A percentile compares a stretch with the other conserved stretches of the same genome.
phyloP scores from a whole-genome alignment of 2,329 filamentous ascomycete species.

The Tolypocladium tropicale region DNA sequence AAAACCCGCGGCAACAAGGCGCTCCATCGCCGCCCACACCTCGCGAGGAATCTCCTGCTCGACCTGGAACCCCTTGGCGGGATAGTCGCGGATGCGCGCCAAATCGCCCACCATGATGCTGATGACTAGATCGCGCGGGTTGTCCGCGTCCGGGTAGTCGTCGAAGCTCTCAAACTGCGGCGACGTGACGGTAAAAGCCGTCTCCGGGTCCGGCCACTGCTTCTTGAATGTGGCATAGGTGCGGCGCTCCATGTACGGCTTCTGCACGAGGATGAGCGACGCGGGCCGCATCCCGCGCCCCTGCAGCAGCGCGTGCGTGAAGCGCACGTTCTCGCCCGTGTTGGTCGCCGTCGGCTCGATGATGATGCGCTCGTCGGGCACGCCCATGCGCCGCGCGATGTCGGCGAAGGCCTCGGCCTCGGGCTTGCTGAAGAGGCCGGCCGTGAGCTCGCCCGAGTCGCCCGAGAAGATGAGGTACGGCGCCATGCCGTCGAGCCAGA shows the following conservation, averaged over 20 bases:
- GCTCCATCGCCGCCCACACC: slow-evolving; percentile 30
- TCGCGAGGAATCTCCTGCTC: slow-evolving; percentile 28
- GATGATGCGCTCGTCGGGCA: slow-evolving; percentile 26
- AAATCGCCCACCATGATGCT: slow-evolving; percentile 35
- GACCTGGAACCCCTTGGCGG: slow-evolving; percentile 31
- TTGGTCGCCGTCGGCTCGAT: slow-evolving; percentile 30
- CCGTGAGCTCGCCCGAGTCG: slow-evolving; percentile 28
- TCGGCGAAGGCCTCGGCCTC: slow-evolving; percentile 33
- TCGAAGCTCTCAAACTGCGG: slow-evolving; percentile 23
- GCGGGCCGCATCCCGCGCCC: slow-evolving; percentile 11
- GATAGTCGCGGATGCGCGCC: slow-evolving; percentile 31
- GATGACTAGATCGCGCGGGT: slow-evolving; percentile 29
- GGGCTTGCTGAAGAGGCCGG: slow-evolving; percentile 24
- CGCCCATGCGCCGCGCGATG: slow-evolving; percentile 27
- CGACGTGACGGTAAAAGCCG: slow-evolving; percentile 28
- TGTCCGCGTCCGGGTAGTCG: slow-evolving; percentile 30
- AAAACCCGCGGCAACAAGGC: slow-evolving; percentile 28
- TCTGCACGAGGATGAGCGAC: slow-evolving; percentile 33
- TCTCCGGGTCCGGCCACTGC: slow-evolving; percentile 29
- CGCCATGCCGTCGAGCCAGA: slow-evolving; percentile 28
- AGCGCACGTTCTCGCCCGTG: slow-evolving; percentile 37
- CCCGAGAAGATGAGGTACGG: slow-evolving; percentile 33
- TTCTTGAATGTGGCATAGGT: slow-evolving; percentile 35
- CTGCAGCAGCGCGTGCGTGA: slow-evolving; percentile 26
- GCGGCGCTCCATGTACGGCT: slow-evolving; percentile 37